Base-by-base conservation (phyloP, 2,329 filamentous ascomycete genomes). In the Rhinocladiella mackenziei region DNA sequence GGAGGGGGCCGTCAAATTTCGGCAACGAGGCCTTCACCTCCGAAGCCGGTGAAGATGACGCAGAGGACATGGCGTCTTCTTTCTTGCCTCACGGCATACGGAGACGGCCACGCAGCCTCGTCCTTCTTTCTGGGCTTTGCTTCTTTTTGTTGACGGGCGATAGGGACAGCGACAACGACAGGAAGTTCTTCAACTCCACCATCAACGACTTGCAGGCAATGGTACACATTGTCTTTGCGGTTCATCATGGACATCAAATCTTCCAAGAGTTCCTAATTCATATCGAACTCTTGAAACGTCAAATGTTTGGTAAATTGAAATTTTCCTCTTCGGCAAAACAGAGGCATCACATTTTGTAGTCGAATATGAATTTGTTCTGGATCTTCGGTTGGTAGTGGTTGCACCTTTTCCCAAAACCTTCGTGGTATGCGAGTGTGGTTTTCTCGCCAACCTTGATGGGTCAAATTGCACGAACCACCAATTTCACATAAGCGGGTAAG, bases 281-380 rank as follows among this genome's bases (percentile, higher is more conserved):
- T 15, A 14, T 44, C 40, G 23, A 32, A 48, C 18, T 39, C 40
- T 20, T 44, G 28, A 10, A 35, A 34, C 2, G 18, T 20, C n/a
- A 40, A 44, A 32, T 33, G 33, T 11, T 30, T 33, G 5, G n/a
- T n/a, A 19, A 19, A 8, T 5, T 13, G 13, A 8, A 26, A 5
- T 15, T 5, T 18, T 19, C n/a, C 14, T 26, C 10, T 20, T n/a
- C 11, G 4, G 18, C 35, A 15, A n/a, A 5, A 17, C 17, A 4
- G 22, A 64, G 3, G 25, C 18, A 3, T 48, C 28, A 47, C 62
- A 64, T 10, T 18, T 26, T n/a, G 37, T 61, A 64, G 2, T 50
- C 26, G 39, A 61, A 64, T 1, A 45, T 51, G 37, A 51, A 58
- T 2, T 39, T 33, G 1, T 39, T 20, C n/a, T 32, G 28, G 9